Base-by-base conservation (phyloP, 2,329 filamentous ascomycete genomes). In the Fusarium pseudograminearum region DNA sequence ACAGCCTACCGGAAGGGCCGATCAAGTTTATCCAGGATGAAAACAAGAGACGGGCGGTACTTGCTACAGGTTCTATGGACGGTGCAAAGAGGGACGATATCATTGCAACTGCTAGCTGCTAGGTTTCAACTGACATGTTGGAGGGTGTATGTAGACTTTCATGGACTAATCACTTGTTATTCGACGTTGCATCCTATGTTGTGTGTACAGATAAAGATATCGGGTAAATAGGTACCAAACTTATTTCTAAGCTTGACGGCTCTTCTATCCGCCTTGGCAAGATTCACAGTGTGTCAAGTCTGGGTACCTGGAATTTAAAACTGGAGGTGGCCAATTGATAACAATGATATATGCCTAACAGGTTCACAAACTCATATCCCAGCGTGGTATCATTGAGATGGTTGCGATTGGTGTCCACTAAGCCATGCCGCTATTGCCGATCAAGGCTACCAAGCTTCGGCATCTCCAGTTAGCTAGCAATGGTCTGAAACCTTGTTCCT, bases 361-460 rank as follows among this genome's bases (percentile, higher is more conserved):
- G 11, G 2, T 15, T 22, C 7, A 15, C 16, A 26, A 18, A 26
- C 22, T 48, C 30, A 4, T 2, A 5, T 22, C 31, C 31, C n/a
- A 50, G 16, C 18, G 4, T 20, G 7, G 28, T 30, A 12, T 30
- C 11, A 18, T 14, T 12, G 10, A 24, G 3, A 42, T 42, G 26
- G 31, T n/a, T 11, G 20, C 4, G 22, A 24, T 24, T 22, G n/a
- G 30, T 36, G 8, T 28, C 38, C 51, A n/a, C 33, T 38, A 18
- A 4, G 2, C 53, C 26, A 52, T 57, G 18, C 54, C 34, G 54
- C 20, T 18, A 22, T 34, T 53, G 14, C 46, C 54, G 36, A 57
- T 53, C n/a, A 20, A 20, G 36, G 7, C 14, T 14, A 20, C 11
- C 14, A 41, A 7, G 22, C 15, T 7, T 38, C 38, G n/a, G 18